Evolutionary conservation across 2,329 filamentous ascomycete species (phyloP), one percentile per base, ranked within the genome.

Genomic region (Neobulgaria alba): DNA sequence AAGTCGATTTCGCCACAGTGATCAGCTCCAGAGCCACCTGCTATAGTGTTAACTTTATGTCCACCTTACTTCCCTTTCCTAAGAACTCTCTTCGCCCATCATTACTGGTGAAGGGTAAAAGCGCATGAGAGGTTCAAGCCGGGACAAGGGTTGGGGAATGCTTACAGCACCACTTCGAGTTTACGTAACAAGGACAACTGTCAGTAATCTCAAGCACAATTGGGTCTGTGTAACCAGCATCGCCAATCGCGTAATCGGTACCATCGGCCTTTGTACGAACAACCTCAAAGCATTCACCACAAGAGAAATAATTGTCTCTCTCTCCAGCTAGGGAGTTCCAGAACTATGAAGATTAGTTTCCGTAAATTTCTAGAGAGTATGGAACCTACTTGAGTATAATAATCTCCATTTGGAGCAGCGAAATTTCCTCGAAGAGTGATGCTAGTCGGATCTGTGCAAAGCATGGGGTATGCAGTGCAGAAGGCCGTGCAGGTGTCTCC

Each of bases 261-360:
- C 48, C 42, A 31, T 50, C 43, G 10, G 45, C 21, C 18, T 44
- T 45, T 12, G 48, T 48, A 10, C 33, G 48, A 17, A 50, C 36
- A 10, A 50, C 20, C 33, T 48, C 36, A n/a, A 50, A 43, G 15
- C 46, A 50, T 40, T 50, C 46, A 30, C 48, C 48, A 29, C 48
- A 50, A 2, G 46, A 48, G 2, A 48, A 35, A 19, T 50, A 50
- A n/a, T 50, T 50, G 19, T 50, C 46, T 15, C 41, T 43, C 14
- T 46, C 39, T 2, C 46, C 48, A 17, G 41, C 23, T 4, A 50
- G 41, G 10, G 41, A 46, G 4, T 39, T 33, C 48, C 48, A 50
- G 38, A 48, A 46, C 46, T 26, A 12, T 26, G 23, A 12, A 26
- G 12, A 12, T 26, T 26, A 26, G 7, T 26, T 7, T 7, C 23